Percentiles rank a stretch among this genome's conserved stretches.
Conservation (phyloP, 345 rosid species). For the Pseudoturritis turrita region DNA sequence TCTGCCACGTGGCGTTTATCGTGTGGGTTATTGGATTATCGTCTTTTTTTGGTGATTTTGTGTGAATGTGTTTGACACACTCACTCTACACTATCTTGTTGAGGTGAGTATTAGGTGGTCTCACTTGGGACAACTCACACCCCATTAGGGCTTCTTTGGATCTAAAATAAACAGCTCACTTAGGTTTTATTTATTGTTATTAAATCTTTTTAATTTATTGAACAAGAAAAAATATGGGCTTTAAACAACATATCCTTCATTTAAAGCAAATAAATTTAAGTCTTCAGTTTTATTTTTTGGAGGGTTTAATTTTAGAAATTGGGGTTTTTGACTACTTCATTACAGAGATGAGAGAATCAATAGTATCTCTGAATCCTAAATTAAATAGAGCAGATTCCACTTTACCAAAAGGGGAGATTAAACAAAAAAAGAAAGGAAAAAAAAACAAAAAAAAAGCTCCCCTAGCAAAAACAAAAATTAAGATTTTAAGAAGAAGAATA, state of each 20-base stretch:
- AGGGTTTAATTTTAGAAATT: background rate
- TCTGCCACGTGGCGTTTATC: slow-evolving; percentile 60
- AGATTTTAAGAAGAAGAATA: slow-evolving; percentile 2
- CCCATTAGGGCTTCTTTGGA: background rate
- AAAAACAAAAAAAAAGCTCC: background rate
- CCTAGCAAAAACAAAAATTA: background rate
- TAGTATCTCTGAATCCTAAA: slow-evolving; percentile 5
- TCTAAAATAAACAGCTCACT: background rate
- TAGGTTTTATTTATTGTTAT: background rate
- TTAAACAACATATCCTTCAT: no score
- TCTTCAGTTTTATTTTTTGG: background rate
- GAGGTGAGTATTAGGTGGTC: slow-evolving; percentile 17
- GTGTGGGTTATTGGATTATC: slow-evolving; percentile 43
- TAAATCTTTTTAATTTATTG: no score
- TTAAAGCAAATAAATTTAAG: background rate
- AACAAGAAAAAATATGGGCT: no score
- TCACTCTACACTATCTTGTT: slow-evolving; percentile 21
- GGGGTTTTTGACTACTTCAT: background rate
- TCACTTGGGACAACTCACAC: slow-evolving; percentile 1
- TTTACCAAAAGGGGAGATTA: slow-evolving; percentile 3
- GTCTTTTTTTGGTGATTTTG: background rate
- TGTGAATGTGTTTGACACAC: slow-evolving; percentile 25
- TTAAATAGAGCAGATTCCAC: slow-evolving; percentile 8
- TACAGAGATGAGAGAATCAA: slow-evolving; percentile 4
- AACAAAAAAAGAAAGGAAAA: background rate